phyloP scores from a whole-genome alignment of 2,329 filamentous ascomycete species.

The Westerdykella ornata region DNA sequence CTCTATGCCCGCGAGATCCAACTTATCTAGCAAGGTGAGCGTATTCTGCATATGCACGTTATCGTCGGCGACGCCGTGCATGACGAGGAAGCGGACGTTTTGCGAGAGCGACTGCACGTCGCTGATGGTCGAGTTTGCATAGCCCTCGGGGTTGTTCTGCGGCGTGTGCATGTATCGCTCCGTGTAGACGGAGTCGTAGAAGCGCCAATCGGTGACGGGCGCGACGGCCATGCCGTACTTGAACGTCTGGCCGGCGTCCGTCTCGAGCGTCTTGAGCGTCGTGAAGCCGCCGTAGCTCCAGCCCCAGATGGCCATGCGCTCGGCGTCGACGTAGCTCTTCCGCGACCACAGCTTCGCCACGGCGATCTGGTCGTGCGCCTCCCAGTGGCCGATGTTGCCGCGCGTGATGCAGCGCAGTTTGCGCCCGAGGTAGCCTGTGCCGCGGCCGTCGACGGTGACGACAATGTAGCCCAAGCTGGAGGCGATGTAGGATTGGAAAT shows the following conservation, averaged over 20 bases:
- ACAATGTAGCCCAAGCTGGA: slow-evolving; percentile 84
- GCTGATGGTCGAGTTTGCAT: slow-evolving; percentile 64
- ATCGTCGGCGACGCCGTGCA: slow-evolving; percentile 95
- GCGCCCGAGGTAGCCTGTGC: slow-evolving; percentile 85
- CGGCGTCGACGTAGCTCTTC: slow-evolving; percentile 75
- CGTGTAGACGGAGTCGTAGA: slow-evolving; percentile 89
- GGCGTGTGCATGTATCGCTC: slow-evolving; percentile 97
- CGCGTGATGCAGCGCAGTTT: slow-evolving; percentile 74
- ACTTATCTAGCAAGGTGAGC: slow-evolving; percentile 73
- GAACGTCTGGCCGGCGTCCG: slow-evolving; percentile 83
- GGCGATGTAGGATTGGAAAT: slow-evolving; percentile 87
- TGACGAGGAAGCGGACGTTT: slow-evolving; percentile 83
- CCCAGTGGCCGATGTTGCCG: slow-evolving; percentile 75
- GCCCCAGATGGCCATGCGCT: slow-evolving; percentile 88
- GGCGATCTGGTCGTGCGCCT: slow-evolving; percentile 85
- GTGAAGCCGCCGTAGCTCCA: slow-evolving; percentile 98
- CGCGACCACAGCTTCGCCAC: slow-evolving; percentile 76
- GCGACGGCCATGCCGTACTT: slow-evolving; percentile 97
- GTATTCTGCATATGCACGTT: slow-evolving; percentile 98
- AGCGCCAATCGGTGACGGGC: slow-evolving; percentile 96
- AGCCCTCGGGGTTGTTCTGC: slow-evolving; percentile 71
- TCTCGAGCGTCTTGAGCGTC: slow-evolving; percentile 89
- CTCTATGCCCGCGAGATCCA: slow-evolving; percentile 73
- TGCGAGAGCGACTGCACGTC: slow-evolving; percentile 66
- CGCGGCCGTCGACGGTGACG: slow-evolving; percentile 87